Evolutionary conservation across 176 grass and related monocot species (phyloP).

Genomic region (Oryza meridionalis): DNA sequence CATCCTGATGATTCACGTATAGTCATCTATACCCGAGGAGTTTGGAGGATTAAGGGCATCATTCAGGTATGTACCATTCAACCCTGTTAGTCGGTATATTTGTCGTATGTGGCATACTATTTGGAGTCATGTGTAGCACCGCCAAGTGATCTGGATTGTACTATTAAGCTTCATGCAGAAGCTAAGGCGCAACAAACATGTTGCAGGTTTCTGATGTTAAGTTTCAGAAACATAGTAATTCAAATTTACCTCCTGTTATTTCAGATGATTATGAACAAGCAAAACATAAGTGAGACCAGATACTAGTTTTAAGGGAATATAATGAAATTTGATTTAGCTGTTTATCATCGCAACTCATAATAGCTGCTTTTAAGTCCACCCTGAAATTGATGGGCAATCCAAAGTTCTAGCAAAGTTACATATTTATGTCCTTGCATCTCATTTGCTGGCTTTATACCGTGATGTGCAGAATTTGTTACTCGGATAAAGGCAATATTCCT

Average conservation of each 20-base stretch:
- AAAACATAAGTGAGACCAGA: not conserved
- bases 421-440: not conserved
- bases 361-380: not conserved
- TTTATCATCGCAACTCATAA: not conserved
- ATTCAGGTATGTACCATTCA: slow-evolving; percentile 34
- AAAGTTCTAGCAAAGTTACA: not conserved
- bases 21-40: slow-evolving; percentile 29
- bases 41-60: slow-evolving; percentile 50
- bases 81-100: slow-evolving; percentile 2
- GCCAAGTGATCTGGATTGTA: not conserved
- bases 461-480: not conserved
- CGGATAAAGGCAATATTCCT: slow-evolving; percentile 12
- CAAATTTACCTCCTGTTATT: not conserved
- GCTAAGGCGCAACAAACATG: not conserved
- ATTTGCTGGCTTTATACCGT: slow-evolving; percentile 5
- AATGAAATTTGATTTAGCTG: not conserved
- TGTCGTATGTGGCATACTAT: not conserved
- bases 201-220: not conserved
- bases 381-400: not conserved
- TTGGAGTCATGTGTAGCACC: not conserved
- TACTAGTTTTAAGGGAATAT: not conserved
- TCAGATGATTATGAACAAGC: not conserved
- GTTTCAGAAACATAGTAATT: not conserved
- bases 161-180: not conserved
- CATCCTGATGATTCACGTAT: slow-evolving; percentile 44